Conservation (phyloP, 2,329 filamentous ascomycete genomes). For the Colletotrichum filicis region DNA sequence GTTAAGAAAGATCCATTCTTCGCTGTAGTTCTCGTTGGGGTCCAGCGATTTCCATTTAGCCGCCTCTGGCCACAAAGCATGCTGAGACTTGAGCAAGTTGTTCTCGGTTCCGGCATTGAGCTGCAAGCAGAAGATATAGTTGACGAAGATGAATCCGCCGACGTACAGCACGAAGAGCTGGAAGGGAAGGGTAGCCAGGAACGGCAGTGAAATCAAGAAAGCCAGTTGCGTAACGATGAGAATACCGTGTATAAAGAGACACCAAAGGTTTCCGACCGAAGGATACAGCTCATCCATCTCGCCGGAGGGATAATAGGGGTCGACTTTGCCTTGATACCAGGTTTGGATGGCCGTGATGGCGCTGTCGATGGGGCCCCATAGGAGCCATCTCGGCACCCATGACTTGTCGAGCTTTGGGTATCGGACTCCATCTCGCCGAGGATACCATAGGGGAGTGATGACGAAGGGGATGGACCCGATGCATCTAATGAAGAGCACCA, state of each 20-base stretch:
- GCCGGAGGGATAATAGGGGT: conserved; percentile 53
- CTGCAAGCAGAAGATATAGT: conserved; percentile 59
- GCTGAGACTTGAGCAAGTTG: conserved; percentile 56
- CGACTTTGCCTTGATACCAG: background rate
- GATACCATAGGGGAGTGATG: conserved; percentile 9
- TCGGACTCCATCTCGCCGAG: background rate
- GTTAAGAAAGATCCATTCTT: conserved; percentile 86
- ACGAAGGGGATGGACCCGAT: background rate
- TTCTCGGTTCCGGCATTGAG: conserved; percentile 62
- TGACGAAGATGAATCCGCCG: conserved; percentile 57
- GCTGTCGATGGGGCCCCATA: background rate
- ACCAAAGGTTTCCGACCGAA: conserved; percentile 65
- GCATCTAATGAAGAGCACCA: conserved; percentile 15
- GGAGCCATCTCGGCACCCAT: background rate
- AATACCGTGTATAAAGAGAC: conserved; percentile 67
- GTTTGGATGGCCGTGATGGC: background rate
- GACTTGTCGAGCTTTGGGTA: background rate
- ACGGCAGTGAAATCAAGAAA: conserved; percentile 69
- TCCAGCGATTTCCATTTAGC: conserved; percentile 15
- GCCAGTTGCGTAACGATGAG: conserved; percentile 67
- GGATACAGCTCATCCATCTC: conserved; percentile 73
- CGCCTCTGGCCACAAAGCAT: conserved; percentile 57
- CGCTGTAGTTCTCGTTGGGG: conserved; percentile 57
- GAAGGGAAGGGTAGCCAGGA: conserved; percentile 55
- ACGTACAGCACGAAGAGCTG: conserved; percentile 57